Evolutionary conservation across 2,329 filamentous ascomycete genomes (phyloP).

Genomic region (Teratosphaeria epicoccoides): DNA sequence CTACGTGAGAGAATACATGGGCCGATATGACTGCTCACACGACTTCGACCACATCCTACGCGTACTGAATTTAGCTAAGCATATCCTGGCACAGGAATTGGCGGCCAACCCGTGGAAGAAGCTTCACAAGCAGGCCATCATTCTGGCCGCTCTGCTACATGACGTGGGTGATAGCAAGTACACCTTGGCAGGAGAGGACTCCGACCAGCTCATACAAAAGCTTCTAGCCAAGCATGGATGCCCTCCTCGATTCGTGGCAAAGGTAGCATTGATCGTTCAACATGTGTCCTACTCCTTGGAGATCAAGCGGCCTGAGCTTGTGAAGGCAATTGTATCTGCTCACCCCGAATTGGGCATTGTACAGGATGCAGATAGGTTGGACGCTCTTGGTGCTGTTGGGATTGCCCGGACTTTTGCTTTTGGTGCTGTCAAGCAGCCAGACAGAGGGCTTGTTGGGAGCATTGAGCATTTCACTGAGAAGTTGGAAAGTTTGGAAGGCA

Average conservation of each 20-base stretch:
- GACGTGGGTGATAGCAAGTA: slow-evolving; percentile 87
- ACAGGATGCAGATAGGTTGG: slow-evolving; percentile 86
- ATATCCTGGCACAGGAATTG: slow-evolving; percentile 34
- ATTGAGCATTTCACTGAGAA: slow-evolving; percentile 71
- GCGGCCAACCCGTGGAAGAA: slow-evolving; percentile 13
- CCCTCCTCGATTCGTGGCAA: slow-evolving; percentile 46
- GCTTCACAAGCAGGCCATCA: slow-evolving; percentile 19
- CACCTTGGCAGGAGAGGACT: slow-evolving; percentile 37
- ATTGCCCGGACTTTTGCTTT: slow-evolving; percentile 70
- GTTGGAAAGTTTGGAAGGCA: slow-evolving; percentile 51
- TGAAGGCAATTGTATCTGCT: slow-evolving; percentile 49
- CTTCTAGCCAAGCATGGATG: slow-evolving; percentile 50
- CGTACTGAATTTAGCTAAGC: slow-evolving; percentile 59
- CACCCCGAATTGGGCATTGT: slow-evolving; percentile 73
- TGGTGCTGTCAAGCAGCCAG: slow-evolving; percentile 50
- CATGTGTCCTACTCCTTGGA: slow-evolving; percentile 73
- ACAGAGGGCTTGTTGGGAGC: slow-evolving; percentile 48
- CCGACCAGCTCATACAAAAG: slow-evolving; percentile 46
- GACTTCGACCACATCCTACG: slow-evolving; percentile 77
- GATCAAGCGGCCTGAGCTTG: slow-evolving; percentile 49
- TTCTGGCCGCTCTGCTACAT: slow-evolving; percentile 51
- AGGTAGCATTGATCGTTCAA: slow-evolving; percentile 61
- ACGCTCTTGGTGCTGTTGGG: slow-evolving; percentile 79
- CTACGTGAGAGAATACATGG: slow-evolving; percentile 63
- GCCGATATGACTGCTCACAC: slow-evolving; percentile 72